phyloP scores from a whole-genome alignment of 805 yeast genomes.

The Hanseniaspora occidentalis region DNA sequence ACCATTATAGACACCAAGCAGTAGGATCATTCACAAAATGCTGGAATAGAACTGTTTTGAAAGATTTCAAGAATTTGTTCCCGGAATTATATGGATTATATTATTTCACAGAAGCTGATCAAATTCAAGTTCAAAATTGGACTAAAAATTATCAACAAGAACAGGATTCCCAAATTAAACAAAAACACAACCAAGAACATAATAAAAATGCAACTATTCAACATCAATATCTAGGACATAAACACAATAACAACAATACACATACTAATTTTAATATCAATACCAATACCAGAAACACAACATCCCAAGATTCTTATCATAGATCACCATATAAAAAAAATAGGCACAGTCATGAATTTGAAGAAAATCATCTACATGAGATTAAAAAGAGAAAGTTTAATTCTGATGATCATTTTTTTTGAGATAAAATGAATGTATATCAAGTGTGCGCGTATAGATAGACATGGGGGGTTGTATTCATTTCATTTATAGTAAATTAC shows the following conservation, averaged over 20 bases:
- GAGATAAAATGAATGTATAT: too few relatives aligned
- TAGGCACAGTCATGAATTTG: not conserved
- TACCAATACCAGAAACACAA: not conserved
- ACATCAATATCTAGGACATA: not conserved
- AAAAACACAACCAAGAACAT: too few relatives aligned
- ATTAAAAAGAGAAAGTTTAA: not conserved
- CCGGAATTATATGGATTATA: conserved; percentile 17
- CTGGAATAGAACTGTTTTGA: conserved; percentile 22
- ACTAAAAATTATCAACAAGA: not conserved
- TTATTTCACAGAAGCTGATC: not conserved
- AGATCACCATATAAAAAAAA: not conserved
- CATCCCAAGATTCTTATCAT: too few relatives aligned
- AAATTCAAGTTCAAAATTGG: not conserved
- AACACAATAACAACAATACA: too few relatives aligned
- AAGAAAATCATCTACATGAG: not conserved
- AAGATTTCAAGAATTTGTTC: conserved; percentile 16
- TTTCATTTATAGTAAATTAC: too few relatives aligned
- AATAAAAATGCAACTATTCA: not conserved
- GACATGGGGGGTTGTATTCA: too few relatives aligned
- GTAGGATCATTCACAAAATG: conserved; percentile 7
- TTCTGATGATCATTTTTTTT: not conserved
- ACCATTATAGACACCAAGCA: not conserved
- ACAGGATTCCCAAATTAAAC: too few relatives aligned
- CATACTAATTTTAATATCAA: too few relatives aligned
- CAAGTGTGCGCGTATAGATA: too few relatives aligned